These are phyloP conservation scores for Ceratocystis variospora DNA, from an alignment of 2,329 filamentous ascomycete species.

Conservation along the genomic window DNA sequence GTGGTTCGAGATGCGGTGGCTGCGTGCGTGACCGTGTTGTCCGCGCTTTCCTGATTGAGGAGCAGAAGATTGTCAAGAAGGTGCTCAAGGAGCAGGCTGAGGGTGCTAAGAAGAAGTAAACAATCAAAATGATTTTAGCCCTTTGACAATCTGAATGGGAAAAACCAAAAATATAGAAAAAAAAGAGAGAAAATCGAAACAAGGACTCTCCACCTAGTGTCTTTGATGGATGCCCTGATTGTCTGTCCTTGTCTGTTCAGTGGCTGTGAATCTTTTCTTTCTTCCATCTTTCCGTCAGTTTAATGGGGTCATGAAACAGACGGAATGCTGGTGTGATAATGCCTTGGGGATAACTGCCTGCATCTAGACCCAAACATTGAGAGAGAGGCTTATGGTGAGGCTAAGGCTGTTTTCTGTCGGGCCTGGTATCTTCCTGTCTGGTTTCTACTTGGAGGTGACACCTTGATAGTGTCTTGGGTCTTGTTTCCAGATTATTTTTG, in stretches of 20 bases:
- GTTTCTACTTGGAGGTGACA: neutral
- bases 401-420: neutral
- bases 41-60: constrained; percentile 97
- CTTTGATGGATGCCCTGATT: constrained; percentile 25
- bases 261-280: constrained; percentile 3
- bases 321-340: neutral
- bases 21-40: constrained; percentile 98
- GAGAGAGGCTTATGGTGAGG: neutral
- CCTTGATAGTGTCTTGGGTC: constrained; percentile 13
- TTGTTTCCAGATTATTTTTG: constrained; percentile 13
- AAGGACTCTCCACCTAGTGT: constrained; percentile 13
- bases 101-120: constrained; percentile 56
- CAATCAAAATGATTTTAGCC: constrained; percentile 25
- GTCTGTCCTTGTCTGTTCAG: constrained; percentile 19
- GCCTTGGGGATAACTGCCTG: neutral
- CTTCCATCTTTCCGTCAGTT: neutral
- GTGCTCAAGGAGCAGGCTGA: constrained; percentile 96
- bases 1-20: constrained; percentile 95
- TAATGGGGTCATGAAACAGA: neutral
- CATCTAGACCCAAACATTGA: neutral
- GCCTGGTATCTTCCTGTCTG: neutral
- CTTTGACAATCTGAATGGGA: constrained; percentile 12
- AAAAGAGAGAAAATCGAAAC: constrained; percentile 18
- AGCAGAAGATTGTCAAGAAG: constrained; percentile 99
- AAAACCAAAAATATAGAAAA: constrained; percentile 13